Percentiles rank a stretch among this genome's conserved stretches.
Conservation (phyloP, 2,329 filamentous ascomycete genomes). For the Aspergillus brunneoviolaceus region DNA sequence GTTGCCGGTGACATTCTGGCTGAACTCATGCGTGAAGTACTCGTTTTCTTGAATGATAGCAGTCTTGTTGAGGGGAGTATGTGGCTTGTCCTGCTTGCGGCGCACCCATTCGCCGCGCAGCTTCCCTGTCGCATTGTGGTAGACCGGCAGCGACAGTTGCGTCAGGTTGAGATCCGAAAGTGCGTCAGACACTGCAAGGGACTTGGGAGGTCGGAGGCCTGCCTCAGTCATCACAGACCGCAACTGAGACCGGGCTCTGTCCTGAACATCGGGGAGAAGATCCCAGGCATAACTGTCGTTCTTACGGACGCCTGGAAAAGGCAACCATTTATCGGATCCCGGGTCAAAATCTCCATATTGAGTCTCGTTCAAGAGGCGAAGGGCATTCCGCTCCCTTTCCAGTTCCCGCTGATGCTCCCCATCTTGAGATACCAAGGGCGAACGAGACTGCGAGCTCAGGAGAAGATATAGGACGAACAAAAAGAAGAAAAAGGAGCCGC, state of each 20-base stretch:
- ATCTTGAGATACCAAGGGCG: conserved; percentile 41
- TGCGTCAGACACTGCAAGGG: conserved; percentile 25
- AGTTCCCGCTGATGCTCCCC: conserved; percentile 51
- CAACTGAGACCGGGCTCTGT: conserved; percentile 61
- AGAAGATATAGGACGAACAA: conserved; percentile 55
- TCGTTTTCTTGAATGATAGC: conserved; percentile 63
- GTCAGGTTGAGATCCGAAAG: conserved; percentile 37
- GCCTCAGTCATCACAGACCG: conserved; percentile 33
- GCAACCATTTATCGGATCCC: conserved; percentile 54
- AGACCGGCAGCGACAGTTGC: conserved; percentile 55
- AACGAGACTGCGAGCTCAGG: conserved; percentile 49
- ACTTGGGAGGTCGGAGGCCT: conserved; percentile 31
- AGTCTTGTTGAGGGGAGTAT: conserved; percentile 62
- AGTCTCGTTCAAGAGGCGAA: conserved; percentile 52
- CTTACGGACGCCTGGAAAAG: conserved; percentile 73
- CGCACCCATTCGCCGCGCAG: conserved; percentile 75
- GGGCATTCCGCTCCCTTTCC: conserved; percentile 51
- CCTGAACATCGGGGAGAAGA: conserved; percentile 64
- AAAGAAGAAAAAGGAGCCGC: conserved; percentile 50
- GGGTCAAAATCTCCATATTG: conserved; percentile 54
- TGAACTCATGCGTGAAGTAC: conserved; percentile 68
- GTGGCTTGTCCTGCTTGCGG: conserved; percentile 50
- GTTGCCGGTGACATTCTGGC: conserved; percentile 74
- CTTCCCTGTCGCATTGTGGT: conserved; percentile 75
- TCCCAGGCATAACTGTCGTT: conserved; percentile 78